Conservation (phyloP, 2,329 filamentous ascomycete genomes). For the Aureobasidium sp. region DNA sequence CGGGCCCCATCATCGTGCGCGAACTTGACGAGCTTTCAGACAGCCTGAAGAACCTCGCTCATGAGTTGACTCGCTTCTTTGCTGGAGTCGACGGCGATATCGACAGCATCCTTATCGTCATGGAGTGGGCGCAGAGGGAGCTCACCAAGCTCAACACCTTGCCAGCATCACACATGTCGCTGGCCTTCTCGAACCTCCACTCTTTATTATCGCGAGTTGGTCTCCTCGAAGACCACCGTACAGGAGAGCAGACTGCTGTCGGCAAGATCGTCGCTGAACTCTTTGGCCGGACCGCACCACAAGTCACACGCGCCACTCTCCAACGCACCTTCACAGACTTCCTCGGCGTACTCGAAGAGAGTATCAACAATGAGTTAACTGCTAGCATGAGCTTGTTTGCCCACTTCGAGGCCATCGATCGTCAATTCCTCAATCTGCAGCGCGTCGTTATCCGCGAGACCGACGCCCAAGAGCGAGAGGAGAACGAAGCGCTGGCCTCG, state of each 20-base stretch:
- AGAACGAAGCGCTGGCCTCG: constrained; percentile 72
- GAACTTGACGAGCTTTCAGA: constrained; percentile 82
- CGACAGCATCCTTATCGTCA: constrained; percentile 84
- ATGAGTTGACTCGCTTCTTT: constrained; percentile 87
- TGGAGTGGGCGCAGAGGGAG: constrained; percentile 92
- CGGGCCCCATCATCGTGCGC: constrained; percentile 74
- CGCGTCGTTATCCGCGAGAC: constrained; percentile 79
- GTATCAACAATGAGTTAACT: constrained; percentile 75
- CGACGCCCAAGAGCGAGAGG: constrained; percentile 69
- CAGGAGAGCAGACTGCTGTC: constrained; percentile 57
- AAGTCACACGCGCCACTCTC: constrained; percentile 72
- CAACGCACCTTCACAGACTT: constrained; percentile 87
- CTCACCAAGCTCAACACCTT: constrained; percentile 61
- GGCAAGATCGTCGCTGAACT: constrained; percentile 63
- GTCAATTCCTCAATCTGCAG: constrained; percentile 81
- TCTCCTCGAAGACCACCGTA: constrained; percentile 34
- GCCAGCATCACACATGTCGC: constrained; percentile 58
- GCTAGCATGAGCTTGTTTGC: constrained; percentile 74
- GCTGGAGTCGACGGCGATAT: constrained; percentile 89
- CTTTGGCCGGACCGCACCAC: constrained; percentile 73
- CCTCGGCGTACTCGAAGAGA: constrained; percentile 78
- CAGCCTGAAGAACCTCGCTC: constrained; percentile 72
- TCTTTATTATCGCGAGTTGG: constrained; percentile 61
- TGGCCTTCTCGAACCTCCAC: constrained; percentile 80
- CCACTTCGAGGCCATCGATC: constrained; percentile 87